Evolutionary conservation across 2,329 filamentous ascomycete species (phyloP).

Genomic region (Mycocentrospora acerina): DNA sequence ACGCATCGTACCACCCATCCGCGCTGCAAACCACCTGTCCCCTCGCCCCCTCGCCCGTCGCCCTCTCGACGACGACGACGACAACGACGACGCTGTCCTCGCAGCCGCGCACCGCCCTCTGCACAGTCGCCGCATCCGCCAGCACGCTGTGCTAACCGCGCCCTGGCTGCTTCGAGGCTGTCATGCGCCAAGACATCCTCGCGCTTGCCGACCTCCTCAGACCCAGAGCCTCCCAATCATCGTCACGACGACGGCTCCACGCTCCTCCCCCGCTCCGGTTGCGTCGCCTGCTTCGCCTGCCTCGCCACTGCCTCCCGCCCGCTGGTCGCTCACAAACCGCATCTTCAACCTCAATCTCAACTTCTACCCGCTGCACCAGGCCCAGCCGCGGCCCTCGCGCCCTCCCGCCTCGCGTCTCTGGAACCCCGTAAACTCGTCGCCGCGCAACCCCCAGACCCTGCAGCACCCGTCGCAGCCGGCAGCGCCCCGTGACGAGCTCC

Average conservation of each 20-base stretch:
- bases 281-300: slow-evolving; percentile 19
- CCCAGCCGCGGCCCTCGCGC: slow-evolving; percentile 21
- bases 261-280: slow-evolving; percentile 27
- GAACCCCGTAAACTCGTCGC: slow-evolving; percentile 64
- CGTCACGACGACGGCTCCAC: slow-evolving; percentile 26
- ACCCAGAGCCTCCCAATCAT: slow-evolving; percentile 7
- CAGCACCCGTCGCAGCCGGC: slow-evolving; percentile 6
- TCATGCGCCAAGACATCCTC: no score
- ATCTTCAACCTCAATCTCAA: slow-evolving; percentile 42
- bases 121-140: no score
- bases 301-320: slow-evolving; percentile 31
- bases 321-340: slow-evolving; percentile 46
- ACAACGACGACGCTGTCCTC: no score
- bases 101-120: no score
- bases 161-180: no score
- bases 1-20: slow-evolving; percentile 2
- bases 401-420: slow-evolving; percentile 56
- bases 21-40: not conserved
- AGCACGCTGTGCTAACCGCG: no score
- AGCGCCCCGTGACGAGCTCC: slow-evolving; percentile 24
- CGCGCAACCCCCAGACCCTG: slow-evolving; percentile 46
- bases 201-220: no score
- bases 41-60: no score
- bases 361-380: slow-evolving; percentile 26
- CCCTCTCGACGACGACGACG: no score